These are phyloP conservation scores for Podaxis carcinomalis DNA, from an alignment of 768 basidiomycete species.

Conservation along the genomic window DNA sequence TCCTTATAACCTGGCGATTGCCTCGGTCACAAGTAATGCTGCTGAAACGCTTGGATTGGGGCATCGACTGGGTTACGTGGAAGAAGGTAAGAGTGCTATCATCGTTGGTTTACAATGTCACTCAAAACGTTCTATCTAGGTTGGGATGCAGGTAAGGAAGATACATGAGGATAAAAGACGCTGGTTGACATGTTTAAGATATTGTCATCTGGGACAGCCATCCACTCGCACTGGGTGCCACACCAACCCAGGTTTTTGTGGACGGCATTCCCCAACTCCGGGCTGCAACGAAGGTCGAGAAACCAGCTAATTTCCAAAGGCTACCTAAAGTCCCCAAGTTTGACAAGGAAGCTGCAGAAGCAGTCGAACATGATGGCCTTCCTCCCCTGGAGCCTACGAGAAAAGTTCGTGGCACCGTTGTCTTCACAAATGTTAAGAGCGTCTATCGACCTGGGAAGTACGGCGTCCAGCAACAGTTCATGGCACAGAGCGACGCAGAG, in stretches of 20 bases:
- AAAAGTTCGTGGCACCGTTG: slow-evolving; percentile 32
- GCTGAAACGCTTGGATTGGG: slow-evolving; percentile 73
- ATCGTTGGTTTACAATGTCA: background rate
- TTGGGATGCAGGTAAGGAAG: slow-evolving; percentile 61
- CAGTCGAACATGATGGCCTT: slow-evolving; percentile 66
- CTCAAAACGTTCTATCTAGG: slow-evolving; percentile 31
- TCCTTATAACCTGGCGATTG: slow-evolving; percentile 61
- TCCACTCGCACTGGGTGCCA: slow-evolving; percentile 82
- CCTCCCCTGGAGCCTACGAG: slow-evolving; percentile 57
- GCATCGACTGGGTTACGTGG: slow-evolving; percentile 79
- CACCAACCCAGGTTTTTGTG: slow-evolving; percentile 83
- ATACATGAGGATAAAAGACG: background rate
- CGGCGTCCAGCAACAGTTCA: slow-evolving; percentile 26
- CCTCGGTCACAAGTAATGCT: slow-evolving; percentile 70
- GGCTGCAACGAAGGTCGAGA: slow-evolving; percentile 41
- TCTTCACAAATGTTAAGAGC: slow-evolving; percentile 63
- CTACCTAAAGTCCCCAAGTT: slow-evolving; percentile 65
- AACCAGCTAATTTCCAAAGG: slow-evolving; percentile 43
- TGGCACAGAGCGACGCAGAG: slow-evolving; percentile 15
- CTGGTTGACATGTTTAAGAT: slow-evolving; percentile 35
- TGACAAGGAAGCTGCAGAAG: slow-evolving; percentile 58
- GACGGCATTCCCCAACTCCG: slow-evolving; percentile 80
- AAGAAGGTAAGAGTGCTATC: slow-evolving; percentile 40
- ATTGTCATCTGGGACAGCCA: slow-evolving; percentile 83
- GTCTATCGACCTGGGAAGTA: slow-evolving; percentile 31